Evolutionary conservation across 2,329 filamentous ascomycete species (phyloP), one percentile per base, ranked within the genome.

Genomic region (Cladobotryum protrusum): DNA sequence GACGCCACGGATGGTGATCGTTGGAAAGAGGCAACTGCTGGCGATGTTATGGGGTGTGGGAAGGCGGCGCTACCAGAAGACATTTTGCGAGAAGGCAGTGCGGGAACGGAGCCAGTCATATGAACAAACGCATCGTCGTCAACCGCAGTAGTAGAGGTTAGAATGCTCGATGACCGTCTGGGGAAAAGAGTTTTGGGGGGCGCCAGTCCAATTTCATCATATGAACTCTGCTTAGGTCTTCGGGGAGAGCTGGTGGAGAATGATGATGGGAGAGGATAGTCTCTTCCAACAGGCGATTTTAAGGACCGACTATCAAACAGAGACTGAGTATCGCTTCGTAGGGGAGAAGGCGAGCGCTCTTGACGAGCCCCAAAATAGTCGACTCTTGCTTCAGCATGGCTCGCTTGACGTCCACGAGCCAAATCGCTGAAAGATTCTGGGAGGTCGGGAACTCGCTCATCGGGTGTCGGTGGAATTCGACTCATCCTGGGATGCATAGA

Each of bases 1-100:
- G 92, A 97, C 54, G 83, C 84, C 35, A 89, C 78, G 0, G 93
- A 97, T 2, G 90, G 89, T 1, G 91, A 95, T 60, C 90, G 80
- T 52, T 83, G 80, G 59, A 85, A 79, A 24, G 81, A 75, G 14
- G 79, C 75, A 51, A 78, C 68, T 46, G 75, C 77, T 2, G 85
- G 84, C 19, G 86, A 86, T 73, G 43, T 65, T 61, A 56, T 58
- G 24, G 66, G 61, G n/a, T 61, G 66, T 6, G 65, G 73, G 24
- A 76, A 69, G 14, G 74, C 70, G 45, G 73, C 72, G 51, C 77
- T 91, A 57, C 85, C 85, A 14, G 81, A 79, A 1, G 91, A 96
- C 45, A 90, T 72, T 63, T 93, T 93, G 40, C 90, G 81, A n/a
- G 80, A 73, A 24, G 82, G 78, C 6, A 86, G 82, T 44, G 89